phyloP scores from a whole-genome alignment of 1,284 basidiomycete species.

The Ustilago bromivora region DNA sequence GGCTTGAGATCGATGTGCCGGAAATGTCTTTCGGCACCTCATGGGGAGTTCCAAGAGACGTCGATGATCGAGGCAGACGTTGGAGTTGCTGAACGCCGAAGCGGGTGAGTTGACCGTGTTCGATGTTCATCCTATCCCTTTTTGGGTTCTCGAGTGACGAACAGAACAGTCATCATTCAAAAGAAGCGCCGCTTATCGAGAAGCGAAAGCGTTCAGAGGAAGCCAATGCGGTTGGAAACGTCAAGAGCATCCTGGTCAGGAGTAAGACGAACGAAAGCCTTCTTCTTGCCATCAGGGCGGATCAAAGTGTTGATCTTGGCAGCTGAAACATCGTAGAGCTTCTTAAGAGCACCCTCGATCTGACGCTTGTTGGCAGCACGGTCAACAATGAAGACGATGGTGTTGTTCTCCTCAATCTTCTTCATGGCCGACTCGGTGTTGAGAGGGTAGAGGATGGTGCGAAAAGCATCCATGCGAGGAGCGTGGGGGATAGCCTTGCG shows the following conservation, averaged over 20 bases:
- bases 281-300: slow-evolving; percentile 99
- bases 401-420: slow-evolving; percentile 99
- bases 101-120: slow-evolving; percentile 7
- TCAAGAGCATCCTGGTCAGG: slow-evolving; percentile 97
- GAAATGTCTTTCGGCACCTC: background rate
- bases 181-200: background rate
- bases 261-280: slow-evolving; percentile 96
- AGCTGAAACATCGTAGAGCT: slow-evolving; percentile 96
- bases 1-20: background rate
- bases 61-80: slow-evolving; percentile 7
- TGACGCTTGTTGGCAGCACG: slow-evolving; percentile 91
- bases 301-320: slow-evolving; percentile 98
- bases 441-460: slow-evolving; percentile 84
- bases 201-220: slow-evolving; percentile 47
- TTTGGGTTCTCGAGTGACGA: background rate
- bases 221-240: slow-evolving; percentile 94
- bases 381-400: slow-evolving; percentile 97
- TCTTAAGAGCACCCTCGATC: slow-evolving; percentile 99
- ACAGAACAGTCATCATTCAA: background rate
- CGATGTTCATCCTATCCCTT: slow-evolving; percentile 12
- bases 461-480: slow-evolving; percentile 97
- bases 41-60: background rate
- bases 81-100: background rate
- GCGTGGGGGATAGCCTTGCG: slow-evolving; percentile 93
- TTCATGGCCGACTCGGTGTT: slow-evolving; percentile 76